Evolutionary conservation across 352 stramenopile genomes (phyloP).

Genomic region (Phytophthora pluvialis): DNA sequence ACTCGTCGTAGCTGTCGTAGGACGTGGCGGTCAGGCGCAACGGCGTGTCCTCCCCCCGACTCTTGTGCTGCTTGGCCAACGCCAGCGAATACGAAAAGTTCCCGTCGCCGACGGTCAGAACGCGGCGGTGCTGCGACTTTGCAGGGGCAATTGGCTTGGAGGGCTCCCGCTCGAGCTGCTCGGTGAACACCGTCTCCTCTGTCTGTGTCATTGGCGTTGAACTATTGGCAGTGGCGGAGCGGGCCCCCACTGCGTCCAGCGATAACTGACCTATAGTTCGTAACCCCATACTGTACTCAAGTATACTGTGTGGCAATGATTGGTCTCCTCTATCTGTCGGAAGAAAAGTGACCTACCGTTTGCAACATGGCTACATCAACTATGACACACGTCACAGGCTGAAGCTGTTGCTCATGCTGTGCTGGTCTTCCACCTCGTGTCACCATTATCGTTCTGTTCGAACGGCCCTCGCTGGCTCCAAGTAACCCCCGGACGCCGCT

Average conservation of each 20-base stretch:
- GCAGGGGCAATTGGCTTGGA: not conserved
- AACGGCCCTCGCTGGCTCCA: constrained; percentile 18
- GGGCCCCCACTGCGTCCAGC: not conserved
- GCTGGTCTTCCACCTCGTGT: not conserved
- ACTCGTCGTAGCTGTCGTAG: constrained; percentile 68
- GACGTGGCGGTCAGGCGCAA: constrained; percentile 59
- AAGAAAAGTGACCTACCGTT: not conserved
- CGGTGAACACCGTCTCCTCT: not conserved
- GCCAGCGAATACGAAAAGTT: constrained; percentile 94
- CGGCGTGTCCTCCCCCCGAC: not conserved
- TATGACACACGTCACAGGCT: not conserved
- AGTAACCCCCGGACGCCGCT: constrained; percentile 10
- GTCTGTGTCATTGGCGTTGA: constrained; percentile 14
- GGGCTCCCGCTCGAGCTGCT: not conserved
- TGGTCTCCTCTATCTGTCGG: constrained; percentile 1
- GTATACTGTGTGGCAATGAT: not conserved
- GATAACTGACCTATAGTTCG: not conserved
- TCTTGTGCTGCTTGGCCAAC: constrained; percentile 46
- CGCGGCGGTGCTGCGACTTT: constrained; percentile 12
- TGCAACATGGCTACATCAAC: constrained; percentile 8
- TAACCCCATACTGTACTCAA: not conserved
- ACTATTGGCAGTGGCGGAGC: constrained; percentile 11
- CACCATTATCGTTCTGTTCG: not conserved
- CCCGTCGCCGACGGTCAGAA: constrained; percentile 93
- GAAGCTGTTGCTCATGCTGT: not conserved